Evolutionary conservation across 192 early-diverging fungal genomes (phyloP), one percentile per base, ranked within the genome.

Genomic region (Borealophlyctis nickersoniae): DNA sequence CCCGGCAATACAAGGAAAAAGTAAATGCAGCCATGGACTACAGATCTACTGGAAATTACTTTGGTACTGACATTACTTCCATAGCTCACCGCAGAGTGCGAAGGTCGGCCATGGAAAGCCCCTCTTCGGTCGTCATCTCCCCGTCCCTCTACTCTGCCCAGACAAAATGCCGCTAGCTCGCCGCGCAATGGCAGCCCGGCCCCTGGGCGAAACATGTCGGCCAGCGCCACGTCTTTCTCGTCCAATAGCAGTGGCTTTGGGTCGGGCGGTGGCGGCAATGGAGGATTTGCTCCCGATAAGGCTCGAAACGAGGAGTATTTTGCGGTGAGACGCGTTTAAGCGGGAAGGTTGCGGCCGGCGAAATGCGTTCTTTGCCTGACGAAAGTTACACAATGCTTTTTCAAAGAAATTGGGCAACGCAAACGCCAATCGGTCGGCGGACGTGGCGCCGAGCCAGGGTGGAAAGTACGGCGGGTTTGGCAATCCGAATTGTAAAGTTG

Each of bases 1-100:
- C 93, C 31, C 75, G 85, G 27, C 76, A 86, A n/a, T 94, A 94
- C 78, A 86, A 90, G 58, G 88, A 94, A 63, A 94, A 94, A 65
- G 87, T 95, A 73, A 72, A 69, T 26, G n/a, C n/a, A n/a, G n/a
- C n/a, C n/a, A n/a, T n/a, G n/a, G n/a, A n/a, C n/a, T n/a, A n/a
- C n/a, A n/a, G n/a, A n/a, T n/a, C n/a, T n/a, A 76, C 79, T 4
- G 73, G 75, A 33, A 76, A 69, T 63, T 78, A 84, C 53, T 77
- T 77, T 4, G 62, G 73, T 16, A 13, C 56, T 57, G 35, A 57
- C 56, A 31, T 57, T 24, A 4, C 58, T 14, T 29, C 23, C n/a
- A 9, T 5, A 66, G 83, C 89, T 97, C 74, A 75, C 77, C 24
- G 86, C 86, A 2, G 82, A 83, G 29, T 84, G 80, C 62, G 88